A percentile compares a stretch with the other conserved stretches of the same genome.
These are phyloP conservation scores for Neurospora pannonica DNA, from an alignment of 495 filamentous ascomycete species.

Conservation along the genomic window DNA sequence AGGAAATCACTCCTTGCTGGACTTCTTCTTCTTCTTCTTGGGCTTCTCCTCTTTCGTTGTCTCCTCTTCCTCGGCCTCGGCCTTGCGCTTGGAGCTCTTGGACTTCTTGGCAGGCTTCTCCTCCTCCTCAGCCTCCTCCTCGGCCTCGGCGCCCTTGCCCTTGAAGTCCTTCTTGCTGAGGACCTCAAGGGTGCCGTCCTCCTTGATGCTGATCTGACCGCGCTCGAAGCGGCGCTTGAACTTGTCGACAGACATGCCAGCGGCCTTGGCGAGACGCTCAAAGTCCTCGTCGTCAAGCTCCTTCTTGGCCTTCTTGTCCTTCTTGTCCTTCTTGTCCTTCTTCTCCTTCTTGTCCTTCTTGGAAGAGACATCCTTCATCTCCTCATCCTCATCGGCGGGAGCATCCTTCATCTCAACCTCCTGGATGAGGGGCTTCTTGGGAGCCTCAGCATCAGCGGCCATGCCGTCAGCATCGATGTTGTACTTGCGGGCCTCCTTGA, in stretches of 20 bases:
- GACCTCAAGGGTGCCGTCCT: constrained; percentile 46
- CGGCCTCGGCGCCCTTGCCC: constrained; percentile 46
- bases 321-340: constrained; percentile 24
- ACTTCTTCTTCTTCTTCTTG: constrained; percentile 42
- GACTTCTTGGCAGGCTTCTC: constrained; percentile 23
- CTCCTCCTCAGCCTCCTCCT: constrained; percentile 43
- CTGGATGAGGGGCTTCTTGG: constrained; percentile 46
- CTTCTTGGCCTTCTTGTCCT: constrained; percentile 24
- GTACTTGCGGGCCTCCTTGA: constrained; percentile 93
- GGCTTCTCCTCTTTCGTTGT: constrained; percentile 29
- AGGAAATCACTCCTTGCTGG: constrained; percentile 25
- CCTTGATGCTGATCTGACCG: constrained; percentile 52
- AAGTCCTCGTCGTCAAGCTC: constrained; percentile 41
- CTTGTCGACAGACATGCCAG: constrained; percentile 53
- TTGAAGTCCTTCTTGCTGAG: constrained; percentile 59
- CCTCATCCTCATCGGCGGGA: constrained; percentile 18
- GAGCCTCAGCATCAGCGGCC: constrained; percentile 55
- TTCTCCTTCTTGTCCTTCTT: constrained; percentile 34
- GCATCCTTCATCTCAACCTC: constrained; percentile 48
- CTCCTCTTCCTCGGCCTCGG: constrained; percentile 18
- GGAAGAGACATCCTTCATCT: constrained; percentile 19
- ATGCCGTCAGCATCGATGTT: constrained; percentile 90
- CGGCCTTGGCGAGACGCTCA: constrained; percentile 46
- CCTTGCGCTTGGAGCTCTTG: constrained; percentile 38
- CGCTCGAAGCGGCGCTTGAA: constrained; percentile 56